Evolutionary conservation across 495 filamentous ascomycete genomes (phyloP), one percentile per base, ranked within the genome.

Genomic region (Penicillium bovifimosum): DNA sequence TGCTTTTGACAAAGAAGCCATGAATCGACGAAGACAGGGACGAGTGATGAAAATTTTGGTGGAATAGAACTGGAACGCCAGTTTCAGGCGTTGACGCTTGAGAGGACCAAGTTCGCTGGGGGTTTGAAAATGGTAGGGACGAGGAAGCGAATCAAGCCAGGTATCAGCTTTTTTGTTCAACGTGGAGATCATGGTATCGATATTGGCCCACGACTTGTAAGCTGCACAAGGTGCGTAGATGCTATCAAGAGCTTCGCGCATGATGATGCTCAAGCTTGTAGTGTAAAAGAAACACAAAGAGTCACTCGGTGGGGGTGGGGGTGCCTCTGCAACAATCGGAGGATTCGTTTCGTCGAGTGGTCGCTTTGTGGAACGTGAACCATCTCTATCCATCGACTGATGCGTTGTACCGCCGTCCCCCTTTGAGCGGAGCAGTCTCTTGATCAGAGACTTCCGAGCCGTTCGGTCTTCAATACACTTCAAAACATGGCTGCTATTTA

Each of bases 31-130:
- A 10, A 85, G 66, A 58, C 78, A 82, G 33, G 81, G 82, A 13
- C 81, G 78, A 32, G 76, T 74, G 31, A 80, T 73, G 11, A 85
- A 62, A 16, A 82, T 77, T 17, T 70, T 71, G 17, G 75, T 72
- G 53, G 78, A 77, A 58, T 78, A 75, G 56, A 78, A 83, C 35
- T 70, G 66, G 52, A 85, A 74, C 6, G 69, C 73, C 11, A 74
- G 61, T 46, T 58, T 60, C 7, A 62, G 41, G 13, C 64, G 56
- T 27, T 68, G 61, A 40, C 53, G 54, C 14, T 50, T 32, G 29
- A 61, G 69, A 10, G 44, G 34, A 28, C 42, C 46, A 31, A 52
- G 43, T 38, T 55, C 57, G 38, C 62, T 59, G 2, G 45, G 34
- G 13, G 54, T 55, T 40, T 60, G 58, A 34, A 77, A 77, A 49